Evolutionary conservation across 2,329 filamentous ascomycete species (phyloP).

Genomic region (Fusarium avenaceum): DNA sequence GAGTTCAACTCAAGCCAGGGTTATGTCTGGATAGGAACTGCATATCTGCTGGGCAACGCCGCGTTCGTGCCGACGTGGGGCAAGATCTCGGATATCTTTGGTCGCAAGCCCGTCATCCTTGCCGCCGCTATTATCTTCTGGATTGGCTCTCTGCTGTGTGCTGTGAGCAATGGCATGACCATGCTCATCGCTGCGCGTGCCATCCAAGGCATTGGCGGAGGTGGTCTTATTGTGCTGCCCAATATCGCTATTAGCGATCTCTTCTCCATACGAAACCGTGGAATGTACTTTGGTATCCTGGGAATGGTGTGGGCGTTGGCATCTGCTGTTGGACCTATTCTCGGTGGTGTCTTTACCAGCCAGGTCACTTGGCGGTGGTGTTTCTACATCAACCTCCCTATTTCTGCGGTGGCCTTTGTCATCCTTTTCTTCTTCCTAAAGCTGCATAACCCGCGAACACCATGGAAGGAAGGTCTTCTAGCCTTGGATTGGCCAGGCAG

Average conservation of each 20-base stretch:
- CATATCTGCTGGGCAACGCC: constrained; percentile 79
- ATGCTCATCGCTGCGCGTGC: constrained; percentile 68
- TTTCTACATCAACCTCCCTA: constrained; percentile 74
- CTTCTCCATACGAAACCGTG: constrained; percentile 65
- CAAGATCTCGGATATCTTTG: constrained; percentile 70
- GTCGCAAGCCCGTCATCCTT: constrained; percentile 68
- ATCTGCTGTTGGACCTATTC: constrained; percentile 73
- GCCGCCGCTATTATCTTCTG: constrained; percentile 66
- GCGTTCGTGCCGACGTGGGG: constrained; percentile 78
- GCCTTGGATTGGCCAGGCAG: constrained; percentile 72
- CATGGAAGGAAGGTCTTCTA: constrained; percentile 71
- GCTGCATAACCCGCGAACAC: constrained; percentile 76
- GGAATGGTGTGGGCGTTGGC: constrained; percentile 75
- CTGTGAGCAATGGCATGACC: constrained; percentile 62
- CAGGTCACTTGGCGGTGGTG: constrained; percentile 78
- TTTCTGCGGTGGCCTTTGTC: constrained; percentile 61
- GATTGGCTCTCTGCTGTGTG: constrained; percentile 68
- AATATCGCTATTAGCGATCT: constrained; percentile 71
- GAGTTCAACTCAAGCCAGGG: constrained; percentile 76
- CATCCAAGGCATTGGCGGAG: constrained; percentile 69
- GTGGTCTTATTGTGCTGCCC: constrained; percentile 70
- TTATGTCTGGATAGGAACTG: constrained; percentile 83
- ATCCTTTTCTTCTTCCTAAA: constrained; percentile 73
- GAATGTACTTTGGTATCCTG: constrained; percentile 66
- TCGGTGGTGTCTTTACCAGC: constrained; percentile 77